Conservation (phyloP, 225 moss, liverwort and hornwort species). For the Anthoceros angustus region DNA sequence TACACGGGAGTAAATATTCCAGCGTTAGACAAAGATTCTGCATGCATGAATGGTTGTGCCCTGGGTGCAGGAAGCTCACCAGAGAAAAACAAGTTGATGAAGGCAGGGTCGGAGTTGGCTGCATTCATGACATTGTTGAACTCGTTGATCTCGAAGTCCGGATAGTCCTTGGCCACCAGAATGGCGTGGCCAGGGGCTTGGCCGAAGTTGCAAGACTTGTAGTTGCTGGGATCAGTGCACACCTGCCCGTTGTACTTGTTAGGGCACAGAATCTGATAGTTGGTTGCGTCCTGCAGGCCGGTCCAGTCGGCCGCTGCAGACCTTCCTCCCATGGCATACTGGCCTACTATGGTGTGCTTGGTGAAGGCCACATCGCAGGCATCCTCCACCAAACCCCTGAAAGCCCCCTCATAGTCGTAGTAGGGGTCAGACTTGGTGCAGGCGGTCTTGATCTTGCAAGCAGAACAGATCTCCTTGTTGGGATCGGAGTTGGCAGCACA, state of each 20-base stretch:
- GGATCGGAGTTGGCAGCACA: conserved; percentile 21
- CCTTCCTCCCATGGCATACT: conserved; percentile 19
- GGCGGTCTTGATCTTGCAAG: conserved; percentile 12
- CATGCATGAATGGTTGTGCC: too few species aligned
- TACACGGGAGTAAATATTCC: background rate
- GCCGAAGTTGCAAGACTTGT: conserved; percentile 29
- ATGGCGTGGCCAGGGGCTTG: conserved; percentile 29
- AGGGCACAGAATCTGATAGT: conserved; percentile 21
- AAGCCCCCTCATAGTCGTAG: conserved; percentile 35
- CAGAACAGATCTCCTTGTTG: conserved; percentile 17
- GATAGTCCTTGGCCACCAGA: conserved; percentile 5
- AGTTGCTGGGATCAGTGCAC: conserved; percentile 19
- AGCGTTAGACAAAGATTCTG: too few species aligned
- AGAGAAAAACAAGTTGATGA: conserved; percentile 23
- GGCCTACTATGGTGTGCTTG: conserved; percentile 28
- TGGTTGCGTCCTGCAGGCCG: conserved; percentile 16
- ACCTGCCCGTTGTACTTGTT: conserved; percentile 9
- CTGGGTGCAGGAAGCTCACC: conserved; percentile 7
- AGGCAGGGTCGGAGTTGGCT: conserved; percentile 17
- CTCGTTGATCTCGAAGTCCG: conserved; percentile 14
- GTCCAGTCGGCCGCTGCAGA: conserved; percentile 20
- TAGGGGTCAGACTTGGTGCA: conserved; percentile 23
- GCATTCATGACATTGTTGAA: conserved; percentile 18
- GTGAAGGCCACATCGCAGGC: conserved; percentile 31
- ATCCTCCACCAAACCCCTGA: conserved; percentile 24